Evolutionary conservation across 352 stramenopile species (phyloP).

Genomic region (Phytophthora citricola): DNA sequence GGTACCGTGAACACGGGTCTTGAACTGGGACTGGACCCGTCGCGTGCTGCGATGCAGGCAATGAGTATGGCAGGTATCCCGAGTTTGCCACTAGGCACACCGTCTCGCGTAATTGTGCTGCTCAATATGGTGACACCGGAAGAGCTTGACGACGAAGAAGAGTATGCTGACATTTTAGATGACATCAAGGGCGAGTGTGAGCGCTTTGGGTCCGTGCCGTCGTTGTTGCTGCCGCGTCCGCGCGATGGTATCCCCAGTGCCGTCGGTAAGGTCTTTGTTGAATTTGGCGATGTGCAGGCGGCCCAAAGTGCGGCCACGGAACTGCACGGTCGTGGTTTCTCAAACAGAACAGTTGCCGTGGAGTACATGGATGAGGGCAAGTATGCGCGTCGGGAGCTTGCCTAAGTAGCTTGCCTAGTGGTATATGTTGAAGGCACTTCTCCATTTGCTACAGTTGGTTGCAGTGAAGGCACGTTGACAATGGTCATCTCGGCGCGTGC

Average conservation of each 20-base stretch:
- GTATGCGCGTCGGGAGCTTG: conserved; percentile 84
- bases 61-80: conserved; percentile 71
- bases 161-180: conserved; percentile 95
- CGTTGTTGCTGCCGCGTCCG: conserved; percentile 79
- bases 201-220: conserved; percentile 84
- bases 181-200: conserved; percentile 97
- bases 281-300: conserved; percentile 89
- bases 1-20: conserved; percentile 73
- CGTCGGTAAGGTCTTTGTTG: conserved; percentile 93
- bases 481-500: conserved; percentile 8
- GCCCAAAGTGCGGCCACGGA: conserved; percentile 86
- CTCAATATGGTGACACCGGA: conserved; percentile 98
- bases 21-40: conserved; percentile 74
- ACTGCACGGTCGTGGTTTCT: conserved; percentile 94
- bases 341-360: conserved; percentile 90
- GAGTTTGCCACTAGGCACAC: conserved; percentile 60
- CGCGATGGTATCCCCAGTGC: conserved; percentile 63
- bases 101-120: conserved; percentile 93
- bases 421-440: conserved; percentile 10
- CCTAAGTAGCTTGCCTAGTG: conserved; percentile 29
- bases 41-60: conserved; percentile 69
- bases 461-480: conserved; percentile 11
- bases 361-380: conserved; percentile 91
- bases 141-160: conserved; percentile 95
- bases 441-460: conserved; percentile 8